Conservation (phyloP, 2,329 filamentous ascomycete genomes). For the Botryotinia convoluta region DNA sequence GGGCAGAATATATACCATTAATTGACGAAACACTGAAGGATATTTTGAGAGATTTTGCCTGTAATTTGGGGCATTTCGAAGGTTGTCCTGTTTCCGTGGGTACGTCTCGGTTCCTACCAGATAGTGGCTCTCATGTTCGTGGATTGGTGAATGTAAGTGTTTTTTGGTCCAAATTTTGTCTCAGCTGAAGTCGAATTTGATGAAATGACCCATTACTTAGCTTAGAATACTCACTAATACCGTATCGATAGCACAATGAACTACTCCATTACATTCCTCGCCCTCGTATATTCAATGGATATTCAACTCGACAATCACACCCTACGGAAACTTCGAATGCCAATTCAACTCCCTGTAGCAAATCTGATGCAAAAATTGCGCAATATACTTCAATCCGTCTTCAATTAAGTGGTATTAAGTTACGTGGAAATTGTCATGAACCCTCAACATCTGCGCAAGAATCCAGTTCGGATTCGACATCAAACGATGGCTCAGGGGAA, state of each 20-base stretch:
- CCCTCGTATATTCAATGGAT: not conserved
- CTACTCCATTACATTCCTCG: not conserved
- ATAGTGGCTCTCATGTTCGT: not conserved
- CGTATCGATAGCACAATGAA: not conserved
- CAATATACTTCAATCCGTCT: not conserved
- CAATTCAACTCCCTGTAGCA: not conserved
- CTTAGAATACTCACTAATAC: not conserved
- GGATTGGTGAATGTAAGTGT: not conserved
- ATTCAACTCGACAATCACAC: not conserved
- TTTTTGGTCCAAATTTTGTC: not conserved
- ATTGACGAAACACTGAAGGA: not conserved
- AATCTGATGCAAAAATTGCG: not conserved
- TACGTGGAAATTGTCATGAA: not conserved
- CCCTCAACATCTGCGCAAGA: not conserved
- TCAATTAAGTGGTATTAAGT: not conserved
- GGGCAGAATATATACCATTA: not conserved
- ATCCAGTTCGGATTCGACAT: not conserved
- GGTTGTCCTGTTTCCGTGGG: not conserved
- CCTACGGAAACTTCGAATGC: not conserved
- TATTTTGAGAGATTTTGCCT: not conserved
- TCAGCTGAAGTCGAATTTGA: not conserved
- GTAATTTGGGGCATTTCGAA: not conserved
- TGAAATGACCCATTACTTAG: not conserved
- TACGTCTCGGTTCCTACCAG: not conserved
- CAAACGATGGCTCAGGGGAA: not conserved